Evolutionary conservation across 2,329 filamentous ascomycete species (phyloP).

Genomic region (Penicillium sp.): DNA sequence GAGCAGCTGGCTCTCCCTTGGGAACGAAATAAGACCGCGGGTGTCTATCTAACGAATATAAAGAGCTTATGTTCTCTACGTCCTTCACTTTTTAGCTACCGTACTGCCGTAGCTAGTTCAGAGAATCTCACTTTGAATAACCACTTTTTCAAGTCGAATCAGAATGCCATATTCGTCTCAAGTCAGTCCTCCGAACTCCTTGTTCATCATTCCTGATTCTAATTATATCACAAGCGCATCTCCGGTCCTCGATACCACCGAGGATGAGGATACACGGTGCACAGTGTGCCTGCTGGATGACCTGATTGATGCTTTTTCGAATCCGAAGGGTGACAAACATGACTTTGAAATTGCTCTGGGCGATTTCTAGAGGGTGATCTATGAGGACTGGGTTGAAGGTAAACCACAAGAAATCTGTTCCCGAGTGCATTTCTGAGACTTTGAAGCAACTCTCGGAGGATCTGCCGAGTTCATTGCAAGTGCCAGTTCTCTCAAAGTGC

Average conservation of each 20-base stretch:
- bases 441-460: slow-evolving; percentile 1
- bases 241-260: background rate
- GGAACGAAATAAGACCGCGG: background rate
- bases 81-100: background rate
- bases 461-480: slow-evolving; percentile 3
- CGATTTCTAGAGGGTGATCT: background rate
- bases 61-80: background rate
- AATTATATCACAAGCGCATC: background rate
- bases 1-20: background rate
- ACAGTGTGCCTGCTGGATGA: slow-evolving; percentile 23
- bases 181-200: background rate
- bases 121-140: background rate
- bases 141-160: background rate
- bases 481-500: background rate
- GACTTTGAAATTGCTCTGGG: background rate
- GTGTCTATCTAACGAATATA: background rate
- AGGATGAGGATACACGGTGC: background rate
- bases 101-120: background rate
- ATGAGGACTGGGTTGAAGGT: slow-evolving; percentile 3
- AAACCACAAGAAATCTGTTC: slow-evolving; percentile 11
- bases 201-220: background rate
- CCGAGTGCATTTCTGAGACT: slow-evolving; percentile 8
- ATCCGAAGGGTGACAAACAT: background rate
- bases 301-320: slow-evolving; percentile 28
- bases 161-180: background rate